Conservation (phyloP, 169 alveolate genomes). For the Blepharisma undulans region DNA sequence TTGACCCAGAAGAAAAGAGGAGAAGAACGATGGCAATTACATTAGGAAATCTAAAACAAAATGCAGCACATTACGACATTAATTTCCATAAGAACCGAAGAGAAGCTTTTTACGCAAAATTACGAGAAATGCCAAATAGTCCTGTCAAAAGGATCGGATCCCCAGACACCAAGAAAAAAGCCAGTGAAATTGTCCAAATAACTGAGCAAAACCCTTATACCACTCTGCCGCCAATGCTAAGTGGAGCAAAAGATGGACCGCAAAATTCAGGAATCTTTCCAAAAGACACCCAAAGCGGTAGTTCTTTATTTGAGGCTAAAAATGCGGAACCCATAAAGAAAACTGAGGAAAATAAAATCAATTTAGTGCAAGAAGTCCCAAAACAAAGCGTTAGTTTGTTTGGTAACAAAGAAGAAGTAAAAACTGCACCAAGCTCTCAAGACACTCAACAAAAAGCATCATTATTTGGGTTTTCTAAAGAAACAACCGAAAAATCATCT, state of each 20-base stretch:
- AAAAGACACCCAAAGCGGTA: neutral
- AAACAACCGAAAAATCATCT: neutral
- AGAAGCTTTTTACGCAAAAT: neutral
- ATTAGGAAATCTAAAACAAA: neutral
- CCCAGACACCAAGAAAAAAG: neutral
- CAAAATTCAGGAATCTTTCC: neutral
- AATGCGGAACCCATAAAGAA: neutral
- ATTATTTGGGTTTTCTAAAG: neutral
- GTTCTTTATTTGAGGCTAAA: neutral
- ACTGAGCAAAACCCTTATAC: neutral
- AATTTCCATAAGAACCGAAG: neutral
- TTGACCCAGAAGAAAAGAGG: neutral
- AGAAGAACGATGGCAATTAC: neutral
- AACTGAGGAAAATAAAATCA: neutral
- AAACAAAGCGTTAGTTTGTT: neutral
- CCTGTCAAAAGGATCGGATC: neutral
- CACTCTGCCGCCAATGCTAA: neutral
- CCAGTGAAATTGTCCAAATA: neutral
- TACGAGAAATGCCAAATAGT: neutral
- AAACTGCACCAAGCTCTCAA: neutral
- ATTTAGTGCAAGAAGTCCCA: neutral
- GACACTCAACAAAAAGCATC: neutral
- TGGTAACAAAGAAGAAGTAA: neutral
- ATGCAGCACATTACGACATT: neutral
- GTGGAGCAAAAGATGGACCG: neutral